Evolutionary conservation across 768 basidiomycete genomes (phyloP), one percentile per base, ranked within the genome.

Genomic region (Leccinum barrowsii): DNA sequence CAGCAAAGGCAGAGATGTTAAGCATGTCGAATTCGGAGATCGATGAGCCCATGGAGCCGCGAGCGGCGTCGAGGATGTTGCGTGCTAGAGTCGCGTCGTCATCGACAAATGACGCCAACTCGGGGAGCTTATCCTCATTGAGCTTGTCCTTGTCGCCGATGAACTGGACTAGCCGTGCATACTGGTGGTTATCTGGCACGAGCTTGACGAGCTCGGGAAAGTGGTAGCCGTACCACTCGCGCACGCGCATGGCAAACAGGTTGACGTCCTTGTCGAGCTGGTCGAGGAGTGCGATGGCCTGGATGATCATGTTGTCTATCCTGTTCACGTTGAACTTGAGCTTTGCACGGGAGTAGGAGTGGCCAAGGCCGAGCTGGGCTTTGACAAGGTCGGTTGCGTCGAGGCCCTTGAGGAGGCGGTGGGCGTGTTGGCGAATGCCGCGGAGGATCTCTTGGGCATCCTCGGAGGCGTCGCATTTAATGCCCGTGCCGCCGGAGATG

Each of bases 191-290:
- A 75, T 98, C 96, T 56, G 94, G 85, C 1, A 98, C 94, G 69
- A 98, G 80, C 61, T 83, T 87, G 77, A 96, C 83, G 65, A 98
- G 89, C 76, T 98, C 96, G 40, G 96, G 96, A 81, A 97, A 98
- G 74, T 98, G 96, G 78, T 95, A 98, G 7, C 96, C 96, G 73
- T 98, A 98, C 96, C 96, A 98, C 73, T 98, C 96, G 67, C 96
- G 83, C 52, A 97, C 87, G 34, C 96, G 91, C 96, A 98, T 98
- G 19, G 94, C 90, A 73, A 98, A 98, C 30, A 95, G 85, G 79
- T 98, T 98, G 75, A 98, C 94, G 74, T 98, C 96, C 80, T 98
- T 98, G 83, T 98, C 96, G 68, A 98, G 89, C 69, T 98, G 95
- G 77, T 98, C 96, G 67, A 97, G 90, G 58, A 98, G 87, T 5